These are phyloP conservation scores for Fusarium sp. DNA, from an alignment of 2,329 filamentous ascomycete species.

Conservation along the genomic window DNA sequence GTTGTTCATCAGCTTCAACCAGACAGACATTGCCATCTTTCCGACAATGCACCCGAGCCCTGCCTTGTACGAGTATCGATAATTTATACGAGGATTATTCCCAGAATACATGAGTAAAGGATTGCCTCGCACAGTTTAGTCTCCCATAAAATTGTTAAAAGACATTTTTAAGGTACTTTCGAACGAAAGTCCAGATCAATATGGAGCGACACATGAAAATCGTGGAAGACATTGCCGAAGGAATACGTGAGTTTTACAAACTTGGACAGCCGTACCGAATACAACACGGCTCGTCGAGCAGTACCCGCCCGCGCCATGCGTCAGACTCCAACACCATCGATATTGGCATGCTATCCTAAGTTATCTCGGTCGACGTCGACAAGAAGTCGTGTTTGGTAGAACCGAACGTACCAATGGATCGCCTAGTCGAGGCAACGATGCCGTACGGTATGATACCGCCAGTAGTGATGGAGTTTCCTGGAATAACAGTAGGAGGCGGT, in stretches of 20 bases:
- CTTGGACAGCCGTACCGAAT: slow-evolving; percentile 72
- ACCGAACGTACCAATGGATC: slow-evolving; percentile 77
- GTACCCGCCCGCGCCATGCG: slow-evolving; percentile 66
- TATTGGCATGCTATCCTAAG: slow-evolving; percentile 38
- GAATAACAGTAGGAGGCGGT: slow-evolving; percentile 75
- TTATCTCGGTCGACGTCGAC: slow-evolving; percentile 22
- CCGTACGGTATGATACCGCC: slow-evolving; percentile 68
- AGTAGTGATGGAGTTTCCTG: slow-evolving; percentile 79
- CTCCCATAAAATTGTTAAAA: background rate
- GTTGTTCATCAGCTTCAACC: background rate
- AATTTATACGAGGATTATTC: background rate
- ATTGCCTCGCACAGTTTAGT: background rate
- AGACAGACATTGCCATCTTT: background rate
- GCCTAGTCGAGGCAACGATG: slow-evolving; percentile 68
- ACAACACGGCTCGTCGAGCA: slow-evolving; percentile 79
- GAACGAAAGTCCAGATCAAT: rapidly evolving
- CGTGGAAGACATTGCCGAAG: slow-evolving; percentile 58
- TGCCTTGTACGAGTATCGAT: background rate
- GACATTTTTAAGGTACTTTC: rapidly evolving
- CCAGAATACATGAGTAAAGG: background rate
- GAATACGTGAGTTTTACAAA: slow-evolving; percentile 59
- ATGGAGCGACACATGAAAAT: slow-evolving; percentile 63
- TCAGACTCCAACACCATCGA: slow-evolving; percentile 36
- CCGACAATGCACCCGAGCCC: background rate
- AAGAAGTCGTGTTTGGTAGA: slow-evolving; percentile 62